Evolutionary conservation across 1,284 basidiomycete species (phyloP).

Genomic region (Rhodotorula sp.): DNA sequence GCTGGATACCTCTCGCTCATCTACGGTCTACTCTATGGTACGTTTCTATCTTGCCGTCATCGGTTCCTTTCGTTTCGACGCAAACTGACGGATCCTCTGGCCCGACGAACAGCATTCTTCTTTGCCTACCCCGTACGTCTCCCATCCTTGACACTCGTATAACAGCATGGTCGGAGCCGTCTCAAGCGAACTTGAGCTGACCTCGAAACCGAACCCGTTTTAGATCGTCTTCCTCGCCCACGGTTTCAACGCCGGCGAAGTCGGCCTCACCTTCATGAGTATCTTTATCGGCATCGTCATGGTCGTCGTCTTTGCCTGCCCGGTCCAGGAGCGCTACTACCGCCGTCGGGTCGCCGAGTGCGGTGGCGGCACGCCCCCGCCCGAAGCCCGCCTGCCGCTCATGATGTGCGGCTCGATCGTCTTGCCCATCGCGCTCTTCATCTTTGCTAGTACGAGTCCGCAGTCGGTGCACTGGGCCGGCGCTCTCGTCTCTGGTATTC

Average conservation of each 20-base stretch:
- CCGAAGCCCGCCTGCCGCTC: constrained; percentile 47
- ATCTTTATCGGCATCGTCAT: constrained; percentile 47
- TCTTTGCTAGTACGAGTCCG: constrained; percentile 50
- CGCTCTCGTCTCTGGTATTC: constrained; percentile 49
- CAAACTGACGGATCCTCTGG: too few species aligned
- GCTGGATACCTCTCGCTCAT: constrained; percentile 66
- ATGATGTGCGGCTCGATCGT: constrained; percentile 46
- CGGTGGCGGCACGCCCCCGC: constrained; percentile 13
- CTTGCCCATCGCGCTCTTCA: constrained; percentile 52
- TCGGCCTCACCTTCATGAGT: constrained; percentile 8
- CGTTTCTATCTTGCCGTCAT: not conserved
- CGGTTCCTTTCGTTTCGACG: too few species aligned
- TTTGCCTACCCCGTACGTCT: constrained; percentile 9
- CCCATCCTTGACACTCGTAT: not conserved
- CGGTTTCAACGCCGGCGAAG: constrained; percentile 12
- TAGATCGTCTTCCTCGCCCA: constrained; percentile 15
- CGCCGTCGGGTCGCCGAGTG: constrained; percentile 12
- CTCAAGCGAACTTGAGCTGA: not conserved
- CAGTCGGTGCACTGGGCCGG: constrained; percentile 51
- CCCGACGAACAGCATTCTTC: constrained; percentile 3
- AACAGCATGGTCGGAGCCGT: not conserved
- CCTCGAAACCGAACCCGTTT: not conserved
- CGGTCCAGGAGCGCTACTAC: constrained; percentile 30
- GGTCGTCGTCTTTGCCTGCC: constrained; percentile 37
- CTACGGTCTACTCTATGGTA: constrained; percentile 50